Evolutionary conservation across 2,329 filamentous ascomycete genomes (phyloP), one percentile per base, ranked within the genome.

Genomic region (Penicillium sp.): DNA sequence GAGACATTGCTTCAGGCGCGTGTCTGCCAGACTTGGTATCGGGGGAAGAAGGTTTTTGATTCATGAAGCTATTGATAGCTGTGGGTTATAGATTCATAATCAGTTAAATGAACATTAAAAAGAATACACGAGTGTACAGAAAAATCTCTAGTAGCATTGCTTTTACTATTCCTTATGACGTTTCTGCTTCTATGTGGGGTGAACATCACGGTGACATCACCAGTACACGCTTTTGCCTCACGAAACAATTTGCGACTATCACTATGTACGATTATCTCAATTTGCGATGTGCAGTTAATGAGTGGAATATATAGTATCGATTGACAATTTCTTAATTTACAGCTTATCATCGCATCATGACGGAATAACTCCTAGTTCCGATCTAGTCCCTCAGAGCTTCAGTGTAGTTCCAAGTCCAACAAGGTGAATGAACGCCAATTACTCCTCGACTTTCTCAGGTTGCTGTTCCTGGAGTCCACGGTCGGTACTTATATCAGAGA

Each of bases 1-100:
- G 71, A 70, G 22, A 62, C 56, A n/a, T 58, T 76, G 35, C 58
- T 76, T 17, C 58, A 69, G 31, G 72, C 68, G 2, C 65, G 57
- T 53, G 66, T 76, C 0, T 52, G 47, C 29, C 63, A 75, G 59
- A 76, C 74, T 4, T 76, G 73, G 73, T 72, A 72, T 55, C 61
- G 58, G 17, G 74, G 74, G 2, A 54, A 54, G 51, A 67, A 57
- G 51, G 65, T 68, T 2, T 70, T 53, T 54, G 52, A 58, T 46
- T 51, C 48, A 6, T 4, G 5, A 12, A 32, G 31, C 34, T 21
- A 15, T 34, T 32, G 17, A 42, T 13, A 21, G 5, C 2, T 9
- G 22, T 24, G 19, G 6, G 4, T 10, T 5, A 10, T 10, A 21
- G 2, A 29, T 6, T 5, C 2, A 1, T 5, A 41, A 28, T 15